Percentiles rank a stretch among this genome's conserved stretches.
These are phyloP conservation scores for Larix sibirica DNA, from an alignment of 83 land plant genomes.

Conservation along the genomic window DNA sequence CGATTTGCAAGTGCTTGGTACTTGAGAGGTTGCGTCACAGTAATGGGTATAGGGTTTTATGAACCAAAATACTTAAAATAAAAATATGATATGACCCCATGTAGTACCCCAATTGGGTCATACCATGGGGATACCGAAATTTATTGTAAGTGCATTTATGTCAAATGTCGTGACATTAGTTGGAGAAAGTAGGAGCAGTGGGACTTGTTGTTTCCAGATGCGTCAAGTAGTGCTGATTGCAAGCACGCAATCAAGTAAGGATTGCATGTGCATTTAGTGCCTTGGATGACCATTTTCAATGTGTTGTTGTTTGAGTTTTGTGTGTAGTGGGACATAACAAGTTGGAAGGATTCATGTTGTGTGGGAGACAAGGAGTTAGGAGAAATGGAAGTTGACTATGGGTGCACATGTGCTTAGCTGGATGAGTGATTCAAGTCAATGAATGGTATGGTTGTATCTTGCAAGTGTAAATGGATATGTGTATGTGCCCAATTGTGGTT, in stretches of 20 bases:
- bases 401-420: neutral
- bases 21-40: neutral
- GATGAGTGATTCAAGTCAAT: neutral
- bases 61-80: too few species aligned
- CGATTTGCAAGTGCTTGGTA: neutral
- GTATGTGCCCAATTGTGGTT: neutral
- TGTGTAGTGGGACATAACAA: neutral
- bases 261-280: neutral
- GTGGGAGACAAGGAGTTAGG: neutral
- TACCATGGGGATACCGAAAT: neutral
- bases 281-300: neutral
- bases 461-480: neutral
- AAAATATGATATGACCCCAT: too few species aligned
- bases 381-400: neutral
- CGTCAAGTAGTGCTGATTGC: too few species aligned
- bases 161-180: neutral
- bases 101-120: too few species aligned
- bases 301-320: neutral
- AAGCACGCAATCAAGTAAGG: neutral
- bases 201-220: neutral
- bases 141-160: neutral
- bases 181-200: neutral
- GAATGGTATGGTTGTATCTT: neutral
- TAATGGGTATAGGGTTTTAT: neutral
- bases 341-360: neutral